Evolutionary conservation across 2,329 filamentous ascomycete species (phyloP).

Genomic region (Torrubiella hemipterigena): DNA sequence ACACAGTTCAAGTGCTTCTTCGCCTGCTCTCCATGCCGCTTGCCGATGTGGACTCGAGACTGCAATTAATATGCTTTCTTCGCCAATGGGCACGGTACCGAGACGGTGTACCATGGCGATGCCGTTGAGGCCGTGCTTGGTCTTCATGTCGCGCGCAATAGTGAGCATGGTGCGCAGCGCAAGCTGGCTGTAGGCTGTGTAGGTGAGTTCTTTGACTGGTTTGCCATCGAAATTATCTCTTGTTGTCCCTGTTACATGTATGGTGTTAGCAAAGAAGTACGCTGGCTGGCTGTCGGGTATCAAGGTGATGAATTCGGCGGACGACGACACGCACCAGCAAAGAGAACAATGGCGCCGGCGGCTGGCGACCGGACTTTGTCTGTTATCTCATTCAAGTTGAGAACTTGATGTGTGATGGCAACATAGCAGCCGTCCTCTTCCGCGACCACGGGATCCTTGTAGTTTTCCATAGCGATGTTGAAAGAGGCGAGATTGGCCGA

Average conservation of each 20-base stretch:
- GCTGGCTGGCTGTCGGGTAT: too few relatives aligned
- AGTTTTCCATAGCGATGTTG: too few relatives aligned
- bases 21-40: conserved; percentile 76
- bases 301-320: not conserved
- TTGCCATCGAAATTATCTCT: conserved; percentile 61
- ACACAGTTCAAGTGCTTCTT: conserved; percentile 77
- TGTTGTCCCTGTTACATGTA: conserved; percentile 50
- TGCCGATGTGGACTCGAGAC: conserved; percentile 74
- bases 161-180: conserved; percentile 56
- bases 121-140: conserved; percentile 54
- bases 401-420: conserved; percentile 50
- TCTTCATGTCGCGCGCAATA: conserved; percentile 46
- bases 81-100: conserved; percentile 75
- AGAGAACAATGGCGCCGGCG: conserved; percentile 66
- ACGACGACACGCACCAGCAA: conserved; percentile 45
- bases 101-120: conserved; percentile 77
- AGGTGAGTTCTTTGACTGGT: conserved; percentile 62
- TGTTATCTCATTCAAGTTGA: conserved; percentile 48
- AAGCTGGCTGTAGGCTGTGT: conserved; percentile 60
- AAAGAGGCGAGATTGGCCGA: too few relatives aligned
- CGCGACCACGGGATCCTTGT: too few relatives aligned
- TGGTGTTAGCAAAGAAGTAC: too few relatives aligned
- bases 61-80: conserved; percentile 86
- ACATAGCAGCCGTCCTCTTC: conserved; percentile 49
- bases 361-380: conserved; percentile 58